phyloP scores from a whole-genome alignment of 352 stramenopile genomes.

The Saprolegnia parasitica region DNA sequence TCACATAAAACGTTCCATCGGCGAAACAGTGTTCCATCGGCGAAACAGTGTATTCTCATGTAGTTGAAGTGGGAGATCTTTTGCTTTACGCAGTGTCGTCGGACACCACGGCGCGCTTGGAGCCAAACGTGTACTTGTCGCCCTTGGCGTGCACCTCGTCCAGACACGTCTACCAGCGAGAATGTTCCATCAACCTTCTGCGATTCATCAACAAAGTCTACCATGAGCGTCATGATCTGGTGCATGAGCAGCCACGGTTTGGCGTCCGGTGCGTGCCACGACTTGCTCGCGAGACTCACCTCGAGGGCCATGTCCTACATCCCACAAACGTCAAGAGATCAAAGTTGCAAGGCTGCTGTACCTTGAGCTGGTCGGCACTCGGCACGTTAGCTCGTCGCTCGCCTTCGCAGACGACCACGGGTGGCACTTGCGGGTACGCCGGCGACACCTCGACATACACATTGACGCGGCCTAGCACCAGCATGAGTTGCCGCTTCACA shows the following conservation, averaged over 20 bases:
- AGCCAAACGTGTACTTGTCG: slow-evolving; percentile 8
- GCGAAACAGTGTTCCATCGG: no score
- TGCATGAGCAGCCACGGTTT: slow-evolving; percentile 57
- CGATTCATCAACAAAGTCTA: slow-evolving; percentile 5
- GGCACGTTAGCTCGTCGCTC: slow-evolving; percentile 28
- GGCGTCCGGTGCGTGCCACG: slow-evolving; percentile 39
- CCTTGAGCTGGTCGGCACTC: slow-evolving; percentile 59
- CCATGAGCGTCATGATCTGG: slow-evolving; percentile 62
- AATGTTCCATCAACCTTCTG: neutral
- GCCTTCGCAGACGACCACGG: slow-evolving; percentile 51
- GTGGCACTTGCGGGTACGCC: slow-evolving; percentile 58
- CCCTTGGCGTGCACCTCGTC: neutral
- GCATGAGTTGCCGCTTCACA: neutral
- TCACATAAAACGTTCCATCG: no score
- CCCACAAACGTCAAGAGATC: slow-evolving; percentile 29
- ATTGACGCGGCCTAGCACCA: slow-evolving; percentile 30
- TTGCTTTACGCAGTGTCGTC: neutral
- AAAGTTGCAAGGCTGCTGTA: slow-evolving; percentile 24
- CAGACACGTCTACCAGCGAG: neutral
- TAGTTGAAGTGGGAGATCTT: no score
- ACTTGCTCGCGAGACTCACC: slow-evolving; percentile 37
- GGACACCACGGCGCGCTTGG: neutral
- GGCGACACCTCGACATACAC: slow-evolving; percentile 56
- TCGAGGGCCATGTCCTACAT: slow-evolving; percentile 62
- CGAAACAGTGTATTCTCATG: no score